Conservation (phyloP, 2,329 filamentous ascomycete genomes). For the Cladorrhinum sp. region DNA sequence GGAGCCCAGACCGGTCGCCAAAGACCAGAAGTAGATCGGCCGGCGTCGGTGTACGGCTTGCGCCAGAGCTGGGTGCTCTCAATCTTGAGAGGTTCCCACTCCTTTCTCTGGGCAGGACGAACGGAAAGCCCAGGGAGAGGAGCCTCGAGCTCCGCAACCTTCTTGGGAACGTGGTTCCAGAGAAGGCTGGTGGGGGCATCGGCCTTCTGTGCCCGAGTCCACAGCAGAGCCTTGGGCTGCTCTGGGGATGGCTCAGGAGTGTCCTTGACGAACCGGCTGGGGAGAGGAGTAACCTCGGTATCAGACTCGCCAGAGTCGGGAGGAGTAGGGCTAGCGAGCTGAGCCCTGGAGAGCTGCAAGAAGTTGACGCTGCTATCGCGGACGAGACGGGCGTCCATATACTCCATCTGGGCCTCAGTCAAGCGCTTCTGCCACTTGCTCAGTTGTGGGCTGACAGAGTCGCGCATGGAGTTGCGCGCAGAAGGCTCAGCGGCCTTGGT, state of each 20-base stretch:
- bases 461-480: conserved; percentile 28
- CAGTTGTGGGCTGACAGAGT: conserved; percentile 33
- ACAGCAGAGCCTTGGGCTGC: conserved; percentile 24
- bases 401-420: conserved; percentile 45
- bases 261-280: conserved; percentile 1
- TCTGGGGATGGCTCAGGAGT: conserved; percentile 3
- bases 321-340: conserved; percentile 52
- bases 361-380: conserved; percentile 40
- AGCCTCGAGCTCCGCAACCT: conserved; percentile 11
- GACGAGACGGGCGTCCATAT: conserved; percentile 39
- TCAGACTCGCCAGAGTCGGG: conserved; percentile 50
- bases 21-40: conserved; percentile 27
- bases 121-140: conserved; percentile 34
- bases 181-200: conserved; percentile 21
- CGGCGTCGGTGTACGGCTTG: conserved; percentile 27
- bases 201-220: conserved; percentile 24
- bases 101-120: conserved; percentile 37
- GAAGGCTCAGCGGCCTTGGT: conserved; percentile 29
- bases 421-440: conserved; percentile 46
- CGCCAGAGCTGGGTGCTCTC: conserved; percentile 41
- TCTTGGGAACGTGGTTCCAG: conserved; percentile 27
- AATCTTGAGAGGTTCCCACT: conserved; percentile 34
- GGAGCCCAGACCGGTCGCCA: conserved; percentile 33
- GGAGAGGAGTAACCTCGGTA: conserved; percentile 26
- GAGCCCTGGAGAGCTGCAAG: conserved; percentile 34